Percentiles rank a stretch among this genome's conserved stretches.
These are phyloP conservation scores for Macrotyloma uniflorum DNA, from an alignment of 306 rosid species.

Conservation along the genomic window DNA sequence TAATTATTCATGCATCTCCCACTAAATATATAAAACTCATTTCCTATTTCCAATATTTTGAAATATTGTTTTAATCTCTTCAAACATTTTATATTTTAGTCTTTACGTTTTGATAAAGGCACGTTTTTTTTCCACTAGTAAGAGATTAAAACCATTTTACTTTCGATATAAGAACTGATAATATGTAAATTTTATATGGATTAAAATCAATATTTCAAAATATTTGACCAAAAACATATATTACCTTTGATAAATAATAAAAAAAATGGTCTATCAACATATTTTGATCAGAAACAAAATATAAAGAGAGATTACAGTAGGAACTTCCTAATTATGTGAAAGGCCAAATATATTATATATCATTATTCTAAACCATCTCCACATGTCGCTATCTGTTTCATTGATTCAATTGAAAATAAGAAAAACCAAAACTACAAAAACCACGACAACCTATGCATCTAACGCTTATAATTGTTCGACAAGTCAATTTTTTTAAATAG, in stretches of 20 bases:
- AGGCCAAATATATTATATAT: conserved; percentile 21
- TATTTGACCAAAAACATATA: neutral
- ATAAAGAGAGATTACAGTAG: neutral
- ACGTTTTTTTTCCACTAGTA: no score
- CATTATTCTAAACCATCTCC: conserved; percentile 41
- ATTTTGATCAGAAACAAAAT: neutral
- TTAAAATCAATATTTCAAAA: no score
- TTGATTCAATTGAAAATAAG: conserved; percentile 37
- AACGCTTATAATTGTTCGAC: conserved; percentile 26
- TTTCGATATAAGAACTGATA: no score
- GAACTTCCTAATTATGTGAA: conserved; percentile 2
- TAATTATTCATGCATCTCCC: neutral
- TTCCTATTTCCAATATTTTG: neutral
- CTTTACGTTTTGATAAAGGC: no score
- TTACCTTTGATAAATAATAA: neutral
- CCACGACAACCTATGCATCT: conserved; percentile 40
- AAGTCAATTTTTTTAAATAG: conserved; percentile 29
- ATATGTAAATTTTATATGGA: no score
- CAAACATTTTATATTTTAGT: no score
- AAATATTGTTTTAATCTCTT: no score
- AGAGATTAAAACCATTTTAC: no score
- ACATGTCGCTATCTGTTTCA: conserved; percentile 41
- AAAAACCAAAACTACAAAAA: conserved; percentile 32
- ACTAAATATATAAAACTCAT: neutral
- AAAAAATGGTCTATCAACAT: neutral